phyloP scores from a whole-genome alignment of 768 basidiomycete species.

The Mycena pura region DNA sequence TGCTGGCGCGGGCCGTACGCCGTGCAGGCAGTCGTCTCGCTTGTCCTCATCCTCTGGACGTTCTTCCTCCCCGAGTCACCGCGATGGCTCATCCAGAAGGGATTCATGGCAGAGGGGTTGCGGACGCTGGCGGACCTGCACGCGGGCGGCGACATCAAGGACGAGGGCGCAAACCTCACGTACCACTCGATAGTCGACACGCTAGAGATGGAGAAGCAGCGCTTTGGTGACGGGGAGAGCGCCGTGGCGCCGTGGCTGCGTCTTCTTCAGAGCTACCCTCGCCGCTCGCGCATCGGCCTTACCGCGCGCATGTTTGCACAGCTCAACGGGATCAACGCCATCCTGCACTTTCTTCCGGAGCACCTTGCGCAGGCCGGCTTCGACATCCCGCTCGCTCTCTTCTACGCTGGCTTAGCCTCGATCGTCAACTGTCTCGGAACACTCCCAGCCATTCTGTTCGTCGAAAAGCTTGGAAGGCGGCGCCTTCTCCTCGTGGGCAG shows the following conservation, averaged over 20 bases:
- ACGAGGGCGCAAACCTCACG: slow-evolving; percentile 49
- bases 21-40: slow-evolving; percentile 57
- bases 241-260: slow-evolving; percentile 47
- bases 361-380: slow-evolving; percentile 58
- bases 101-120: slow-evolving; percentile 55
- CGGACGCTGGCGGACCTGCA: slow-evolving; percentile 62
- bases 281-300: slow-evolving; percentile 56
- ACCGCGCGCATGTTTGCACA: slow-evolving; percentile 61
- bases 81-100: slow-evolving; percentile 61
- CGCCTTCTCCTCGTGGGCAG: slow-evolving; percentile 56
- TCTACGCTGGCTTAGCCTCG: slow-evolving; percentile 55
- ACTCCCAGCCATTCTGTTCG: slow-evolving; percentile 58
- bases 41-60: slow-evolving; percentile 53
- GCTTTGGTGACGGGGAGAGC: slow-evolving; percentile 43
- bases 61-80: slow-evolving; percentile 59
- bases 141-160: slow-evolving; percentile 51
- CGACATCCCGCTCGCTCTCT: slow-evolving; percentile 46
- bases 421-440: slow-evolving; percentile 56
- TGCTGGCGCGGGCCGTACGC: slow-evolving; percentile 65
- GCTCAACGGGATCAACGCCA: slow-evolving; percentile 61
- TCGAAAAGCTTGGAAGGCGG: slow-evolving; percentile 60
- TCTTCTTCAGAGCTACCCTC: slow-evolving; percentile 54
- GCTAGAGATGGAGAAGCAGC: slow-evolving; percentile 38
- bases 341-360: slow-evolving; percentile 64
- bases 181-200: slow-evolving; percentile 50